Evolutionary conservation across 2,329 filamentous ascomycete genomes (phyloP), one percentile per base, ranked within the genome.

Genomic region (Scopulariopsis brevicaulis): DNA sequence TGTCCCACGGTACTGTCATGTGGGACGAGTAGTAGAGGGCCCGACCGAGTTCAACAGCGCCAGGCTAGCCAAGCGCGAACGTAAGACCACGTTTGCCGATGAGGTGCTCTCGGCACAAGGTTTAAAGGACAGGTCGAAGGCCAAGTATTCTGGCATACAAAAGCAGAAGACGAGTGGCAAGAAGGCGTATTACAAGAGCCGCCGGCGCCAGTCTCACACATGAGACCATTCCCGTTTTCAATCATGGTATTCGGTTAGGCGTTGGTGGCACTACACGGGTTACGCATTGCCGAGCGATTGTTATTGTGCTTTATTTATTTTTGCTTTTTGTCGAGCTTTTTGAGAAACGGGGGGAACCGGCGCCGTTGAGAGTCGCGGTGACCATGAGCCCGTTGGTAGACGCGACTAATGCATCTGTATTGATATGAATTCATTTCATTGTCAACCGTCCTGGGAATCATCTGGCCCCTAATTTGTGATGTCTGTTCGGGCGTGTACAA

Each of bases 61-160:
- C 22, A 84, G 93, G 58, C 78, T 97, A 61, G 84, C 86, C 59
- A 93, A 91, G 70, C 95, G 90, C 73, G 89, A 97, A 64, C 83
- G 90, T 64, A 95, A 95, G 75, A 82, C 81, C 65, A 96, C 88
- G 0, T 84, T 99, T 59, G 83, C 94, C 1, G 90, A 96, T 62
- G 91, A 96, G 68, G 82, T 94, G 3, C 76, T 96, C 64, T 82
- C 84, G 25, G 75, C 79, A 60, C 57, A 56, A 22, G 57, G 54
- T 28, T 53, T 59, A 22, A 54, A 55, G 18, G 56, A 57, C 25
- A 87, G 89, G 64, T 94, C 96, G 75, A 90, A 89, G 77, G 81
- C 79, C 66, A 96, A 96, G 72, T 97, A 96, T 71, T 79, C 82
- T 59, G 86, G 93, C 59, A 90, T 97, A 55, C 91, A 96, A 69